Base-by-base conservation (phyloP, 164 flowering plant genomes). In the Magnolia officinalis region DNA sequence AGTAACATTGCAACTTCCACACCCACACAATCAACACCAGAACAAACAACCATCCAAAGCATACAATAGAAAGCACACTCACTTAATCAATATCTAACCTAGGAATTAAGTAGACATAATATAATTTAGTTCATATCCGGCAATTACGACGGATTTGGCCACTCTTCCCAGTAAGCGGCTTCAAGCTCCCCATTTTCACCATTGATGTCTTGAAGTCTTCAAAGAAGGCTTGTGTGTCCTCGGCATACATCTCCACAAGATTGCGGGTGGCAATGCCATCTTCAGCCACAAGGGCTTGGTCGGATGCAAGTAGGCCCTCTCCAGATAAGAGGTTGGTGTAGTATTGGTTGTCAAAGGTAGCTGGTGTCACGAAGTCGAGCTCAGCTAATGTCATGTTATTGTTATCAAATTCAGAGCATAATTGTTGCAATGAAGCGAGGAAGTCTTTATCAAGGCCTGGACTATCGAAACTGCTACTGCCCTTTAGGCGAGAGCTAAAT, bases 331-430 rank as follows among this genome's bases (percentile, higher is more conserved):
- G 90, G 74, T 94, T 91, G 1, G 86, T 75, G 51, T 83, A 94
- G 82, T 92, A 94, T 79, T 90, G 93, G 78, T 92, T 92, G 70
- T 92, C 97, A 19, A 94, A 94, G 23, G 89, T 84, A 0, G 86
- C 77, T 0, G 98, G 97, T 0, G 94, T 89, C 11, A 71, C 86
- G 45, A 87, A 76, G 77, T 94, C 98, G 0, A 94, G 91, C 19
- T 83, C 79, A 50, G 94, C 93, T 8, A 87, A 52, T 8, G 87
- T 82, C 1, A 80, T 3, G 75, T 75, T 85, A 26, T 26, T 71
- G 59, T 18, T 77, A 37, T 61, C 80, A 4, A 88, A 61, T 11
- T 50, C 75, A 1, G 86, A 83, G 82, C 95, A 92, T 1, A 91
- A 84, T 65, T 55, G 89, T 78, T 88, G 89, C 31, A 93, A 79